Percentiles rank a stretch among this genome's conserved stretches.
Conservation (phyloP, 192 early-diverging fungal genomes). For the Coemansia javaensis region DNA sequence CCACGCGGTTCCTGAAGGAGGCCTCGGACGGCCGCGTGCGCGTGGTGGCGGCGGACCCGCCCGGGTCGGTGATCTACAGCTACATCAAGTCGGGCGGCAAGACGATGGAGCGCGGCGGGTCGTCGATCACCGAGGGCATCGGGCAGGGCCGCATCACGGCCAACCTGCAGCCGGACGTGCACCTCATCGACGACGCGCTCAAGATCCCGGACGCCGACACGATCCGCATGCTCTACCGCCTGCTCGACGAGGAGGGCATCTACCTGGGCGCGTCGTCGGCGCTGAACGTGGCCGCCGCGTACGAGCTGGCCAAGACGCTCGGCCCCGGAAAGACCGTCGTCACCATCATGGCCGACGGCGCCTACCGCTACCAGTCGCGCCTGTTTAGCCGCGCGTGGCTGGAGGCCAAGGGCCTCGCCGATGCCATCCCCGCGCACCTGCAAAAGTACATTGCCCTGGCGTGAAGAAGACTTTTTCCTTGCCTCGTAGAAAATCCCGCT, state of each 20-base stretch:
- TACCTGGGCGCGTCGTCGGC: conserved; percentile 90
- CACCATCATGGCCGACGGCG: conserved; percentile 87
- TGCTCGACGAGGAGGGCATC: conserved; percentile 91
- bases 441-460: conserved; percentile 77
- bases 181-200: conserved; percentile 78
- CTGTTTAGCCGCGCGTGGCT: conserved; percentile 84
- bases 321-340: conserved; percentile 76
- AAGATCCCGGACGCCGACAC: conserved; percentile 75
- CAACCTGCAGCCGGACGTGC: conserved; percentile 77
- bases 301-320: conserved; percentile 79
- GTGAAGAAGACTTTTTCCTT: conserved; percentile 9
- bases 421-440: conserved; percentile 77
- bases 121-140: conserved; percentile 92
- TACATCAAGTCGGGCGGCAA: conserved; percentile 69
- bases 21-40: conserved; percentile 62
- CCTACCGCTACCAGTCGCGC: conserved; percentile 77
- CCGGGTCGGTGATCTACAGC: conserved; percentile 85
- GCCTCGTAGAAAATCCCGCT: too few species aligned
- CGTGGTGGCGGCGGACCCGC: conserved; percentile 85
- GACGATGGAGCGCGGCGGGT: conserved; percentile 65
- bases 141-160: conserved; percentile 92
- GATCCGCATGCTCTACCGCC: conserved; percentile 80
- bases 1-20: conserved; percentile 76
- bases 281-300: conserved; percentile 88
- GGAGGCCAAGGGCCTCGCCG: conserved; percentile 73